phyloP scores from a whole-genome alignment of 148 eudicot genomes.

The Fagopyrum tataricum region DNA sequence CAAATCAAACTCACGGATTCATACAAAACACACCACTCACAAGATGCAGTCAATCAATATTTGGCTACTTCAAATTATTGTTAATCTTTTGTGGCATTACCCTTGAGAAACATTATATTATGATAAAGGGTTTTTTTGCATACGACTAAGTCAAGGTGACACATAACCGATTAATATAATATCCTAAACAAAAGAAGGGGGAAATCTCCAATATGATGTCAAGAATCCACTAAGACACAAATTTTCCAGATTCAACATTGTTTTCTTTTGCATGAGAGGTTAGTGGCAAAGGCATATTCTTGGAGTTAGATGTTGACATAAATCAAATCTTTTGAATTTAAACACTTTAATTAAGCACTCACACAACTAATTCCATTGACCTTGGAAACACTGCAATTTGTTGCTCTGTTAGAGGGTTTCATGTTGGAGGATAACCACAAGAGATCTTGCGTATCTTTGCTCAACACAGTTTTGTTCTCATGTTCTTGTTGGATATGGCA shows the following conservation, averaged over 20 bases:
- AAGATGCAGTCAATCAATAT: neutral
- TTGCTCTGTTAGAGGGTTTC: slow-evolving; percentile 8
- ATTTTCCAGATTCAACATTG: neutral
- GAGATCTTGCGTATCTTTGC: slow-evolving; percentile 7
- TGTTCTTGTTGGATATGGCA: slow-evolving; percentile 7
- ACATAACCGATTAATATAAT: slow-evolving; percentile 2
- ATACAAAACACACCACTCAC: neutral
- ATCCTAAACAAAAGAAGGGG: neutral
- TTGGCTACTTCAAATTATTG: neutral
- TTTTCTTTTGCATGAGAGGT: neutral
- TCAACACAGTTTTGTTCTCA: neutral
- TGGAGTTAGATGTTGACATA: slow-evolving; percentile 7
- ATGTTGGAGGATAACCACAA: slow-evolving; percentile 4
- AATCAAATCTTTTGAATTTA: neutral
- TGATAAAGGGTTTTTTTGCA: neutral
- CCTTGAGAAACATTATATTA: neutral
- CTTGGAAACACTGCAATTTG: slow-evolving; percentile 8
- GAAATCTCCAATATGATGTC: neutral
- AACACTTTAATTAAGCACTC: neutral
- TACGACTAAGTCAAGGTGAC: slow-evolving; percentile 1
- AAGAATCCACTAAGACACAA: slow-evolving; percentile 1
- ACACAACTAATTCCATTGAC: slow-evolving; percentile 12
- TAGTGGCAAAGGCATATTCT: neutral
- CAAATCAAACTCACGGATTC: neutral
- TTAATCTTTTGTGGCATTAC: neutral